Percentiles rank a stretch among this genome's conserved stretches.
Evolutionary conservation across 2,329 filamentous ascomycete genomes (phyloP).

Genomic region (Pseudopithomyces maydicus): DNA sequence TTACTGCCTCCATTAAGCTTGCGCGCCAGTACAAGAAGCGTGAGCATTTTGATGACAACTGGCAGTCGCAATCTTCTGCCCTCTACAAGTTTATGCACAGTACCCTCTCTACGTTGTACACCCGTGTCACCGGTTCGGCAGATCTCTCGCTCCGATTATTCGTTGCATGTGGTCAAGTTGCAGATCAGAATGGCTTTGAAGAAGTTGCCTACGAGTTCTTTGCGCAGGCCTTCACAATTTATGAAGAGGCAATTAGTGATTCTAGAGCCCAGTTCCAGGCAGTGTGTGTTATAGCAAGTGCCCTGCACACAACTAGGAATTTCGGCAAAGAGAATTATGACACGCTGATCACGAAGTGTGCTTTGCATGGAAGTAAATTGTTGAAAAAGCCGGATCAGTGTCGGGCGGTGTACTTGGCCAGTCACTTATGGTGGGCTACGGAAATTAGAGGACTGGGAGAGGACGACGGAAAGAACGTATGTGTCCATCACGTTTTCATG

Average conservation of each 20-base stretch:
- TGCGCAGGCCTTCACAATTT: slow-evolving; percentile 96
- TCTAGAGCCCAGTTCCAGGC: slow-evolving; percentile 97
- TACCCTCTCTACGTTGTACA: slow-evolving; percentile 83
- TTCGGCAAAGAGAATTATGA: slow-evolving; percentile 99
- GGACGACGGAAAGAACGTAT: slow-evolving; percentile 78
- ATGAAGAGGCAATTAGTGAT: slow-evolving; percentile 94
- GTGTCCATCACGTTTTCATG: slow-evolving; percentile 36
- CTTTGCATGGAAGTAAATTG: slow-evolving; percentile 93
- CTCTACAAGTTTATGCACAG: slow-evolving; percentile 97
- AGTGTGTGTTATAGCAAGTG: slow-evolving; percentile 90
- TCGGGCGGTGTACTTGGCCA: slow-evolving; percentile 92
- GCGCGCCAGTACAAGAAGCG: slow-evolving; percentile 86
- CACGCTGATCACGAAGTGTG: slow-evolving; percentile 96
- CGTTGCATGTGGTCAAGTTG: slow-evolving; percentile 88
- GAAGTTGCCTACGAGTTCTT: slow-evolving; percentile 99
- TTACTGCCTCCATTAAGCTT: slow-evolving; percentile 88
- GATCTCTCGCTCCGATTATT: slow-evolving; percentile 90
- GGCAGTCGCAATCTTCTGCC: slow-evolving; percentile 74
- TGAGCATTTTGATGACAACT: slow-evolving; percentile 83
- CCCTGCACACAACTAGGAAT: slow-evolving; percentile 83
- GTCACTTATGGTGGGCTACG: slow-evolving; percentile 97
- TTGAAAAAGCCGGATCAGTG: slow-evolving; percentile 98
- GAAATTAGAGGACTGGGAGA: slow-evolving; percentile 78
- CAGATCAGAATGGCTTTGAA: slow-evolving; percentile 88
- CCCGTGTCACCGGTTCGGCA: slow-evolving; percentile 82